These are phyloP conservation scores for Boletales sp. DNA, from an alignment of 768 basidiomycete genomes.

Conservation along the genomic window DNA sequence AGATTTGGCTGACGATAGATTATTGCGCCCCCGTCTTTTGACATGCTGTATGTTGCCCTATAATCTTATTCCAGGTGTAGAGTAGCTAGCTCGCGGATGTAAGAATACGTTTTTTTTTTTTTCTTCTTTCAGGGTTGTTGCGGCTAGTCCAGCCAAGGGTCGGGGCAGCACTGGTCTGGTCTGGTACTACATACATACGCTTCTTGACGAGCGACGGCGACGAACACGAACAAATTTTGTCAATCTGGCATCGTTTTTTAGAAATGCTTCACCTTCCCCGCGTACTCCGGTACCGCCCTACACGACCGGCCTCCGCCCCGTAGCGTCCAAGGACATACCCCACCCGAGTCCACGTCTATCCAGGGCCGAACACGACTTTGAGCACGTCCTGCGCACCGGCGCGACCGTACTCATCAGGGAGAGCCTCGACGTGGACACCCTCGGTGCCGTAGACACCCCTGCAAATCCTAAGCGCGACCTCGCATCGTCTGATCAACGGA, in stretches of 20 bases:
- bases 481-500: conserved; percentile 38
- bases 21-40: conserved; percentile 23
- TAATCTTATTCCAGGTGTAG: conserved; percentile 33
- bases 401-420: conserved; percentile 70
- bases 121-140: conserved; percentile 23
- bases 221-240: conserved; percentile 8
- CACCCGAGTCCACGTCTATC: conserved; percentile 60
- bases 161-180: no score
- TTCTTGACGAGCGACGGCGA: conserved; percentile 10
- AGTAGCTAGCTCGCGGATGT: conserved; percentile 22
- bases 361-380: conserved; percentile 78
- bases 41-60: conserved; percentile 27
- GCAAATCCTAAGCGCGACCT: conserved; percentile 30
- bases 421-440: conserved; percentile 62
- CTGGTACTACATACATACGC: no score
- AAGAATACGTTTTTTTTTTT: no score
- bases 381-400: conserved; percentile 63
- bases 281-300: conserved; percentile 46
- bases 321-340: conserved; percentile 48
- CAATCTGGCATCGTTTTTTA: conserved; percentile 70
- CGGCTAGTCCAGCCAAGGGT: no score
- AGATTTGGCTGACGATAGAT: conserved; percentile 30
- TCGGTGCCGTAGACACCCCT: conserved; percentile 54
- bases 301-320: conserved; percentile 51
- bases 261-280: conserved; percentile 44